phyloP scores from a whole-genome alignment of 2,329 filamentous ascomycete species.

The Trichoderma pleuroti region DNA sequence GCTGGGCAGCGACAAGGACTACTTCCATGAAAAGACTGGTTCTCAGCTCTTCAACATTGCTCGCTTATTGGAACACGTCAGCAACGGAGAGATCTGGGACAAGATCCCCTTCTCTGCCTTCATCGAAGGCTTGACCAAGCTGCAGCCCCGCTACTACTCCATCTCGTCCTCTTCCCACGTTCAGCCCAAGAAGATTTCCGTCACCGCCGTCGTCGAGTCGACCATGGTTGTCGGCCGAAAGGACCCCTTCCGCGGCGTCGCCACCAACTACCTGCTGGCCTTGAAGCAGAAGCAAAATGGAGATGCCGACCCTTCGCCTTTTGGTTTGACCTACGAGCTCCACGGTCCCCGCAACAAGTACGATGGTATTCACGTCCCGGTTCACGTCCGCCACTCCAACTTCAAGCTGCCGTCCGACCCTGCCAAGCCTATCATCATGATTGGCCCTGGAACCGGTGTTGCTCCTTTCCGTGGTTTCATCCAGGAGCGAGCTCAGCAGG shows the following conservation, averaged over 20 bases:
- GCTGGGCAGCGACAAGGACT: conserved; percentile 89
- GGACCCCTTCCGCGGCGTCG: conserved; percentile 84
- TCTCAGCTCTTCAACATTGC: conserved; percentile 85
- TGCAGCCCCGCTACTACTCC: conserved; percentile 98
- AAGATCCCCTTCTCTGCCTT: conserved; percentile 90
- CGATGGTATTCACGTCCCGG: conserved; percentile 88
- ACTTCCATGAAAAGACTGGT: conserved; percentile 83
- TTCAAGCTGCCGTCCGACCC: conserved; percentile 98
- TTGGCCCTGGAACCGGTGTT: conserved; percentile 93
- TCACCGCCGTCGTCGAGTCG: conserved; percentile 92
- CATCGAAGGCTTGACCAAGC: conserved; percentile 88
- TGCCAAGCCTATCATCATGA: conserved; percentile 89
- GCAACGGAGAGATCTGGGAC: conserved; percentile 72
- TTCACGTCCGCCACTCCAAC: conserved; percentile 96
- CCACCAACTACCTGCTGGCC: conserved; percentile 93
- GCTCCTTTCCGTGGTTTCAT: conserved; percentile 95
- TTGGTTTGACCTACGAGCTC: conserved; percentile 82
- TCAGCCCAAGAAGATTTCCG: conserved; percentile 90
- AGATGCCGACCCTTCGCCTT: conserved; percentile 74
- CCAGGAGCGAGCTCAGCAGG: conserved; percentile 85
- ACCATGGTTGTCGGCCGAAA: conserved; percentile 72
- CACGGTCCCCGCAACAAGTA: conserved; percentile 94
- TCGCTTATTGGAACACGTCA: conserved; percentile 71
- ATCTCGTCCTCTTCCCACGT: conserved; percentile 96
- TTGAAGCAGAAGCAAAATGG: conserved; percentile 96